Evolutionary conservation across 23 red algal genomes (phyloP).

Genomic region (Pyropia haitanensis): DNA sequence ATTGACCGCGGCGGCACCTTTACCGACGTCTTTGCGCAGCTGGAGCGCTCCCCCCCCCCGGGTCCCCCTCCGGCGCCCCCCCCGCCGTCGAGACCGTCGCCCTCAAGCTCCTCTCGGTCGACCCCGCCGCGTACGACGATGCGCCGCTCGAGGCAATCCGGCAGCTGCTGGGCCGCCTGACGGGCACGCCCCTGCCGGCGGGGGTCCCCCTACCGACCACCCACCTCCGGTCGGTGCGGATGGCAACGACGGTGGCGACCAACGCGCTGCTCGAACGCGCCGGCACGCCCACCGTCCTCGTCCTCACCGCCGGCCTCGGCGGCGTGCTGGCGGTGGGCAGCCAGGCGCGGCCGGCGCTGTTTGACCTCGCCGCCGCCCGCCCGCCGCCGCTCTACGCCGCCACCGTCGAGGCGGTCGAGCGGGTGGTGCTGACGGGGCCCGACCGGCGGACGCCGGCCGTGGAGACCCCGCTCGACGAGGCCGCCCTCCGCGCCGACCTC

Average conservation of each 20-base stretch:
- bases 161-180: slow-evolving; percentile 45
- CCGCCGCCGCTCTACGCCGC: slow-evolving; percentile 40
- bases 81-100: slow-evolving; percentile 13
- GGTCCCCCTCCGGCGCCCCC: background rate
- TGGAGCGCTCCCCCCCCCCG: slow-evolving; percentile 5
- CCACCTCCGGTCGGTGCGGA: slow-evolving; percentile 81
- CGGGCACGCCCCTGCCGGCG: slow-evolving; percentile 1
- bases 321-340: slow-evolving; percentile 77
- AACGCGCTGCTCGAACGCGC: slow-evolving; percentile 90
- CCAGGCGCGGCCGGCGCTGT: slow-evolving; percentile 76
- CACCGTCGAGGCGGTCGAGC: slow-evolving; percentile 52
- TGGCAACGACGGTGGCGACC: slow-evolving; percentile 97
- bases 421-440: slow-evolving; percentile 20
- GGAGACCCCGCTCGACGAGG: slow-evolving; percentile 21
- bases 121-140: slow-evolving; percentile 76
- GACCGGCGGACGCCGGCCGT: background rate
- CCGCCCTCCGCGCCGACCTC: slow-evolving; percentile 6
- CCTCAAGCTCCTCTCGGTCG: slow-evolving; percentile 87
- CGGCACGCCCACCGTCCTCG: slow-evolving; percentile 56
- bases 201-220: slow-evolving; percentile 30
- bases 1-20: slow-evolving; percentile 99
- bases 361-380: slow-evolving; percentile 70
- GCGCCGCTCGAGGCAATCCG: slow-evolving; percentile 93
- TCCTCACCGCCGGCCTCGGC: slow-evolving; percentile 63
- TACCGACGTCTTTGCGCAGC: slow-evolving; percentile 82